A percentile compares a stretch with the other conserved stretches of the same genome.
phyloP scores from a whole-genome alignment of 768 basidiomycete species.

The Suillus tomentosus region DNA sequence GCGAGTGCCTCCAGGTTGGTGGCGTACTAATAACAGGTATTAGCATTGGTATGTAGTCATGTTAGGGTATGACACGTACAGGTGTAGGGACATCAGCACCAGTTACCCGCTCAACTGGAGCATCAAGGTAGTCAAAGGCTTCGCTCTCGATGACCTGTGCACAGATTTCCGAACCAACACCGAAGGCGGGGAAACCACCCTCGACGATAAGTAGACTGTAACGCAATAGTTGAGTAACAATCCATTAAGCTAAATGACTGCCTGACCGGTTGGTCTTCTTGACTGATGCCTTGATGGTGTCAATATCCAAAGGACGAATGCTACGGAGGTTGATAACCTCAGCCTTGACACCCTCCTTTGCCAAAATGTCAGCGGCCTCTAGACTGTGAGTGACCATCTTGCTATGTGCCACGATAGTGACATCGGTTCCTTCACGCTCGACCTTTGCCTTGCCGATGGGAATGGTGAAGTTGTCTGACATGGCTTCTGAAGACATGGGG shows the following conservation, averaged over 20 bases:
- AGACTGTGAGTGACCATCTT: conserved; percentile 96
- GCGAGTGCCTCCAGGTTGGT: conserved; percentile 84
- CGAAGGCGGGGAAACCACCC: conserved; percentile 98
- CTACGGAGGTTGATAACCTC: conserved; percentile 97
- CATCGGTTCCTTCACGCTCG: conserved; percentile 88
- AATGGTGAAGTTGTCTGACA: conserved; percentile 92
- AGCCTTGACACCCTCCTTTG: conserved; percentile 95
- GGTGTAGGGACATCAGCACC: conserved; percentile 98
- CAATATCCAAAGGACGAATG: conserved; percentile 96
- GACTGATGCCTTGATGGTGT: conserved; percentile 94
- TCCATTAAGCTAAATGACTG: neutral
- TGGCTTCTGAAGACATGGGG: conserved; percentile 93
- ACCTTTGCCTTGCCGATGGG: conserved; percentile 98
- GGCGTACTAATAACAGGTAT: conserved; percentile 65
- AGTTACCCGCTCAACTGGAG: conserved; percentile 95
- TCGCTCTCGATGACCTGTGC: conserved; percentile 98
- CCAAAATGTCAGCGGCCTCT: conserved; percentile 90
- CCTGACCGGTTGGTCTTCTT: conserved; percentile 96
- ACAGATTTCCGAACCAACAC: conserved; percentile 98
- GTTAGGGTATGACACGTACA: conserved; percentile 46
- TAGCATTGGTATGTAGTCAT: conserved; percentile 14
- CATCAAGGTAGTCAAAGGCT: conserved; percentile 98
- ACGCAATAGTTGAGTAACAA: conserved; percentile 7
- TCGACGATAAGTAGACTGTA: conserved; percentile 88
- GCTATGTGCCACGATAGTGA: conserved; percentile 97